Base-by-base conservation (phyloP, 805 yeast species). In the Cyberlindnera americana region DNA sequence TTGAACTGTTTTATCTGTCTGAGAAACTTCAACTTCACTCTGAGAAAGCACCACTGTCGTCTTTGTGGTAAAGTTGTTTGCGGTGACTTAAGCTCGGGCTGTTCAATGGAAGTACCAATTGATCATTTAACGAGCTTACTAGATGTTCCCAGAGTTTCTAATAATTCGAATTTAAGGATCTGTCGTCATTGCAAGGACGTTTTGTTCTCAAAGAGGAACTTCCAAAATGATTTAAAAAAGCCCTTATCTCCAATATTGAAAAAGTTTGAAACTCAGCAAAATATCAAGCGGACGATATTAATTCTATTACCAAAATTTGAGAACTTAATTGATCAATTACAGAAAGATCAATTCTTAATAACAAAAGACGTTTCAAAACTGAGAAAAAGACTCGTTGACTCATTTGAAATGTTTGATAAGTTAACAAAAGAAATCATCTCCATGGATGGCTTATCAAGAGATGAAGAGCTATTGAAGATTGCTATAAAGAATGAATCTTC, bases 1-100 rank as follows among this genome's bases (percentile, higher is more conserved):
- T 50, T 64, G 0, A 62, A 67, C 39, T 91, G 99, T 57, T 67
- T 72, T 7, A 64, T 84, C 7, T 91, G 99, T 53, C 59, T 65
- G 12, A 65, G 69, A 11, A 52, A 55, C 22, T 93, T 88, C 58
- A 67, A 72, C 10, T 62, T 83, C 31, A 56, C 77, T 0, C 50
- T 74, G 18, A 65, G 97, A 36, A 86, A 83, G 48, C 98, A 93
- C 57, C 99, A 91, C 59, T 93, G 99, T 60, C 66, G 98, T 26
- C 60, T 89, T 19, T 91, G 99, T 65, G 98, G 98, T 0, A 55
- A 61, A 19, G 76, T 84, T 2, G 86, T 88, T 0, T 91, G 97
- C 63, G 95, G 83, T 19, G 81, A 80, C 48, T 50, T 59, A 37
- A 63, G 44, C 35, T 72, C 67, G 8, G 80, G 66, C 12, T 91